These are phyloP conservation scores for Porphyrellus sp. DNA, from an alignment of 1,284 basidiomycete species.

Conservation along the genomic window DNA sequence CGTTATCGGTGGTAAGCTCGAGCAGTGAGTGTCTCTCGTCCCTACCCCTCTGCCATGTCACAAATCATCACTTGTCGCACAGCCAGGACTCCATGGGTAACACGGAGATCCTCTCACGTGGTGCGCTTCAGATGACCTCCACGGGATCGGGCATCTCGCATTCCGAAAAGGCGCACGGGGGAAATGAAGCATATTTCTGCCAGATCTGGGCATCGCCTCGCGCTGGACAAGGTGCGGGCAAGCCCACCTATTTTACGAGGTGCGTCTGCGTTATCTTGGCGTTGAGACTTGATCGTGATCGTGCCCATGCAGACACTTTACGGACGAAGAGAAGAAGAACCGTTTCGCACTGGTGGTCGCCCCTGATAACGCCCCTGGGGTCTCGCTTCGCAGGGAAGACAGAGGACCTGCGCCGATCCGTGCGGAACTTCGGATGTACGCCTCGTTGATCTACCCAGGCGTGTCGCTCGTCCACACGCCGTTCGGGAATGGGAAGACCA, in stretches of 20 bases:
- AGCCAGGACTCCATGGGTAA: constrained; percentile 90
- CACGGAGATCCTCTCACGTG: constrained; percentile 81
- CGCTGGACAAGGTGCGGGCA: constrained; percentile 46
- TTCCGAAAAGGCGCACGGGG: constrained; percentile 69
- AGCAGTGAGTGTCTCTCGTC: constrained; percentile 54
- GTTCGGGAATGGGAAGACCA: constrained; percentile 30
- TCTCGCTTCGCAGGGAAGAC: constrained; percentile 60
- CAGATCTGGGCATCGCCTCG: constrained; percentile 83
- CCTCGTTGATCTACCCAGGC: constrained; percentile 60
- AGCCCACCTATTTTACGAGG: constrained; percentile 81
- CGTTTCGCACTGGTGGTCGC: constrained; percentile 70
- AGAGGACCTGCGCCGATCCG: constrained; percentile 74
- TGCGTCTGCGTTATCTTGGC: constrained; percentile 9
- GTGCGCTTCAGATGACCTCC: constrained; percentile 88
- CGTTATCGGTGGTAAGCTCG: constrained; percentile 71
- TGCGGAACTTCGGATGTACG: constrained; percentile 57
- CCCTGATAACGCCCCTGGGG: constrained; percentile 54
- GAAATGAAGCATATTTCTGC: constrained; percentile 72
- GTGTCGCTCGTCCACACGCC: constrained; percentile 53
- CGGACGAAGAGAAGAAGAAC: constrained; percentile 78
- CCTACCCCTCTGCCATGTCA: neutral
- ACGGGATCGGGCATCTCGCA: constrained; percentile 86
- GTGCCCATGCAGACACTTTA: constrained; percentile 53
- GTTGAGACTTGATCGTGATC: neutral
- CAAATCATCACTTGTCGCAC: neutral